Evolutionary conservation across 139 green algal genomes (phyloP), one percentile per base, ranked within the genome.

Genomic region (Picochlorum sp.): DNA sequence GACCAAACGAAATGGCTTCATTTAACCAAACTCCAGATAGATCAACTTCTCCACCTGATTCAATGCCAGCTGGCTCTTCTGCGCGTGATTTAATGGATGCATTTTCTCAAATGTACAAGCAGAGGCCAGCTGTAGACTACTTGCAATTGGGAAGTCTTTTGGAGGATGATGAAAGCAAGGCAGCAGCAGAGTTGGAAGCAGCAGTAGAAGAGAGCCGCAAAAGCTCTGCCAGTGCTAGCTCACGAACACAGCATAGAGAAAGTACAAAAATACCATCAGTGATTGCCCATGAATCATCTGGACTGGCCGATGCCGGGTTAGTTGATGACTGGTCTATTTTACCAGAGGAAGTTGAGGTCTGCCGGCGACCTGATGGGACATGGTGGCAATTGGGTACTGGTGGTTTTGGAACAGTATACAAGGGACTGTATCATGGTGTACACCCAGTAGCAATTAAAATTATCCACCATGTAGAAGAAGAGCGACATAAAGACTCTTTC

Each of bases 371-470:
- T 1, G 60, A 78, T 57, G 70, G 70, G 47, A 47, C 32, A 38
- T 70, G 45, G 34, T 76, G 66, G 70, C 70, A 76, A 54, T 55
- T 81, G 15, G 75, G 75, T 34, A 69, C 47, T n/a, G 75, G 75
- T 52, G 70, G 49, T 9, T 81, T 72, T 65, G 75, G 75, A 50
- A 72, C 61, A 34, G 72, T 76, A 32, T 88, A 87, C 74, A 87
- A 85, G 64, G 85, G 79, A 1, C 45, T 88, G 2, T 88, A 88
- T 81, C 79, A 85, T 56, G 79, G 78, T 14, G 72, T 79, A 13
- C 74, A 87, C 23, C 77, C 85, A 50, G 81, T 92, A 44, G 85
- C 85, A 3, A 76, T 92, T 49, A 90, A 90, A 67, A 66, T 89
- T 62, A 69, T 69, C 73, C 66, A 74, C 56, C 44, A 45, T 32